Conservation (phyloP, 2,329 filamentous ascomycete genomes). For the Cytospora leucostoma region DNA sequence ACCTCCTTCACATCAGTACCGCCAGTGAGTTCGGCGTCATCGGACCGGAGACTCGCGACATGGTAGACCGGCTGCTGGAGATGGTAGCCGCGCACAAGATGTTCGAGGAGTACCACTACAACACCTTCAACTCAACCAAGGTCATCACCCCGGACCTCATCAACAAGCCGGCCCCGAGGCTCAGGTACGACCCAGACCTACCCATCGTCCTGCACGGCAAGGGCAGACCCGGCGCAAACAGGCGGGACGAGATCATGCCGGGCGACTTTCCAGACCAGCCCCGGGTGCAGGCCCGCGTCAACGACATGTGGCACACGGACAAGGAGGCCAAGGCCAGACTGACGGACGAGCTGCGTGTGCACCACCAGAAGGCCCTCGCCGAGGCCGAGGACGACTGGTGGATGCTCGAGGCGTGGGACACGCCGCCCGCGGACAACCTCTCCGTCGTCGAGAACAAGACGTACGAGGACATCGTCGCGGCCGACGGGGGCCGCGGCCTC, state of each 20-base stretch:
- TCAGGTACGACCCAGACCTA: constrained; percentile 27
- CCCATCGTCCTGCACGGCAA: constrained; percentile 38
- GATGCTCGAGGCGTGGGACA: neutral
- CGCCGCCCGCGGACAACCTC: constrained; percentile 35
- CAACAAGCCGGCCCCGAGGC: constrained; percentile 35
- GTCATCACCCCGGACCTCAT: constrained; percentile 30
- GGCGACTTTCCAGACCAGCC: constrained; percentile 12
- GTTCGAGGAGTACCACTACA: constrained; percentile 41
- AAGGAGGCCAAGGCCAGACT: neutral
- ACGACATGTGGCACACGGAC: constrained; percentile 38
- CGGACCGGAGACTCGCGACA: constrained; percentile 30
- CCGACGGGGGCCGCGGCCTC: constrained; percentile 8
- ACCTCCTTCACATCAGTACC: constrained; percentile 40
- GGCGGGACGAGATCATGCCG: constrained; percentile 5
- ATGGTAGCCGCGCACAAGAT: constrained; percentile 41
- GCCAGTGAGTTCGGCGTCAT: constrained; percentile 32
- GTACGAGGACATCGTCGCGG: constrained; percentile 39
- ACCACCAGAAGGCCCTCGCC: constrained; percentile 9
- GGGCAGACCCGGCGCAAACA: constrained; percentile 18
- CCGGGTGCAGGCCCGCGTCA: constrained; percentile 30
- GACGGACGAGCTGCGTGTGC: neutral
- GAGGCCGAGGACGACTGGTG: constrained; percentile 31
- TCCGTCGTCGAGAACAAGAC: constrained; percentile 38
- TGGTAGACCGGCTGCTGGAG: constrained; percentile 36
- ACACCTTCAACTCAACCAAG: constrained; percentile 33